Conservation (phyloP, 192 early-diverging fungal genomes). For the Thoreauomyces humboldtii region DNA sequence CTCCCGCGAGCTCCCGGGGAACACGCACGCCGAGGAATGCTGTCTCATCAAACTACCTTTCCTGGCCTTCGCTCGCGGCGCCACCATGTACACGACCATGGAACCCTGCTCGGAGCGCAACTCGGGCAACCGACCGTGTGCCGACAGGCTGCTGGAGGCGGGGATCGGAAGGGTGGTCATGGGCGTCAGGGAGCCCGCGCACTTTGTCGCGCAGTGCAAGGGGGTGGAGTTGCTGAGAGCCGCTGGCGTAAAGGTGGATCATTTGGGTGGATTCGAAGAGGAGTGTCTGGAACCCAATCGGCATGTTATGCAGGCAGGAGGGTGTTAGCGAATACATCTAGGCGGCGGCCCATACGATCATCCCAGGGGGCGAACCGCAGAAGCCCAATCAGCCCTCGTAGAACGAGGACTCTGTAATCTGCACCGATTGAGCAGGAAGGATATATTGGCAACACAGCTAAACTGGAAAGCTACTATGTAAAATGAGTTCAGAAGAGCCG, state of each 20-base stretch:
- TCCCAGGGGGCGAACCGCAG: too few relatives aligned
- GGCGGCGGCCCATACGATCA: too few relatives aligned
- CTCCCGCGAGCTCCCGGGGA: conserved; percentile 92
- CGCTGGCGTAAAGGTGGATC: conserved; percentile 73
- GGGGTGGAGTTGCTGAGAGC: conserved; percentile 67
- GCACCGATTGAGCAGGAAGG: too few relatives aligned
- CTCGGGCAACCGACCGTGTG: conserved; percentile 75
- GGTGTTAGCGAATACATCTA: too few relatives aligned
- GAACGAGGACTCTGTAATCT: too few relatives aligned
- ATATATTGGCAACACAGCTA: too few relatives aligned
- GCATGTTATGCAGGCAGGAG: too few relatives aligned
- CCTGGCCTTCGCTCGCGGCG: conserved; percentile 40
- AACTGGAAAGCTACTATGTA: too few relatives aligned
- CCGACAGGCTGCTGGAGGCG: conserved; percentile 68
- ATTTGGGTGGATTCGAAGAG: conserved; percentile 67
- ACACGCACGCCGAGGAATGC: conserved; percentile 95
- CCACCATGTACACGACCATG: conserved; percentile 94
- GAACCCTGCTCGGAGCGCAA: conserved; percentile 83
- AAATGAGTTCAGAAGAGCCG: too few relatives aligned
- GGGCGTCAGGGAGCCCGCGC: conserved; percentile 82
- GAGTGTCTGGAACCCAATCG: too few relatives aligned
- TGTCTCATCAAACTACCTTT: conserved; percentile 81
- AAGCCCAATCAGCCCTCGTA: too few relatives aligned
- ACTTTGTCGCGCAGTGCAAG: conserved; percentile 75
- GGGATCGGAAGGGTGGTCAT: conserved; percentile 74